phyloP scores from a whole-genome alignment of 805 yeast species.

The Maudiozyma bulderi region DNA sequence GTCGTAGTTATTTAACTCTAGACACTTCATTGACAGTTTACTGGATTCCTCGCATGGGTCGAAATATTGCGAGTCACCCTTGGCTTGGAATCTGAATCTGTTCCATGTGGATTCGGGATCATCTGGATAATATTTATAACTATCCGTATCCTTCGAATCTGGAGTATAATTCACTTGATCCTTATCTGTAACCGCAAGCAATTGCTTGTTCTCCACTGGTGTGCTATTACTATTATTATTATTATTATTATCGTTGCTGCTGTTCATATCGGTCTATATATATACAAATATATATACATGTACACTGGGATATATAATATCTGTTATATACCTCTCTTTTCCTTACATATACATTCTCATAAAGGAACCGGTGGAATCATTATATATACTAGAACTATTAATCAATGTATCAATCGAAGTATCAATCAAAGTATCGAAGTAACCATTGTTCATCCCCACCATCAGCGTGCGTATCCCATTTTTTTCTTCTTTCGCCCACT shows the following conservation, averaged over 20 bases:
- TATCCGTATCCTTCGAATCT: constrained; percentile 7
- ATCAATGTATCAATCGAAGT: no score
- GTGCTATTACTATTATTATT: no score
- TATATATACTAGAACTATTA: no score
- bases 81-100: constrained; percentile 56
- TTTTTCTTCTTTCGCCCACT: neutral
- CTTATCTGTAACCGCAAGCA: constrained; percentile 1
- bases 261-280: neutral
- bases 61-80: constrained; percentile 74
- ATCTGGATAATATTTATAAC: constrained; percentile 53
- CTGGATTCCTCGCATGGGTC: constrained; percentile 92
- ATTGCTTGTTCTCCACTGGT: neutral
- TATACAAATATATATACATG: no score
- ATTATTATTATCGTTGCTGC: neutral
- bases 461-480: no score
- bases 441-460: no score
- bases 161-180: constrained; percentile 6
- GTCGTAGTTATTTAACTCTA: constrained; percentile 69
- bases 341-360: no score
- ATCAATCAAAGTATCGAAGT: no score
- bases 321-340: no score
- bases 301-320: no score
- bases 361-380: no score
- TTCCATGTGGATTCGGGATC: constrained; percentile 67
- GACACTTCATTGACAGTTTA: constrained; percentile 75